These are phyloP conservation scores for Lachnellula suecica DNA, from an alignment of 2,329 filamentous ascomycete species.

Conservation along the genomic window DNA sequence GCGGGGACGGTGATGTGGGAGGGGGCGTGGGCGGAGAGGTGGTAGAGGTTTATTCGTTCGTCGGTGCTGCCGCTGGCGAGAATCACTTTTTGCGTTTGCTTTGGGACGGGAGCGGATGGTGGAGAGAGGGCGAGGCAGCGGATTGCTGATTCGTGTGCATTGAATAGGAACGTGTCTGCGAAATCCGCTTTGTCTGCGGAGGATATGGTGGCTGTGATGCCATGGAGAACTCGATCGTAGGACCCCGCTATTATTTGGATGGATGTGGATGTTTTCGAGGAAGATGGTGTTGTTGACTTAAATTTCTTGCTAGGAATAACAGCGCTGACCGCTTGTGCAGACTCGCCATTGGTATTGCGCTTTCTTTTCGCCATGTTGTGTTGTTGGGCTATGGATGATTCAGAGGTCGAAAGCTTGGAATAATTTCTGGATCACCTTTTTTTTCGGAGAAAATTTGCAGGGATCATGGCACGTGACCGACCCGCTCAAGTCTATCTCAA, in stretches of 20 bases:
- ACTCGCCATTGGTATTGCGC: slow-evolving; percentile 24
- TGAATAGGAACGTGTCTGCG: slow-evolving; percentile 92
- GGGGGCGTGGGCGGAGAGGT: slow-evolving; percentile 70
- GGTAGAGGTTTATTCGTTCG: slow-evolving; percentile 93
- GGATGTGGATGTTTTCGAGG: slow-evolving; percentile 44
- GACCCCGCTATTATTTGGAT: slow-evolving; percentile 90
- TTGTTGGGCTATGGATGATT: neutral
- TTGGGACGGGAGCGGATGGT: slow-evolving; percentile 58
- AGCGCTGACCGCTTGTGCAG: slow-evolving; percentile 7
- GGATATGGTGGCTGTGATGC: slow-evolving; percentile 73
- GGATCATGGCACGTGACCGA: no score
- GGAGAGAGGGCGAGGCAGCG: slow-evolving; percentile 85
- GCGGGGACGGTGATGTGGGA: slow-evolving; percentile 55
- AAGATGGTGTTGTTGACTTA: slow-evolving; percentile 20
- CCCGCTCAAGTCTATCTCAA: no score
- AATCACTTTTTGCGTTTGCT: slow-evolving; percentile 76
- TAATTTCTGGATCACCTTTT: neutral
- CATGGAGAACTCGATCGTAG: slow-evolving; percentile 91
- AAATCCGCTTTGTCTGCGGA: slow-evolving; percentile 58
- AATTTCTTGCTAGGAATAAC: slow-evolving; percentile 25
- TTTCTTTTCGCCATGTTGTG: slow-evolving; percentile 34
- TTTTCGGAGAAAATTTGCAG: neutral
- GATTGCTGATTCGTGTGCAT: slow-evolving; percentile 87
- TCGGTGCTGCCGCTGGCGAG: slow-evolving; percentile 91
- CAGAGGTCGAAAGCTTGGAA: neutral